These are phyloP conservation scores for Eimeria praecox DNA, from an alignment of 169 alveolate genomes.

Conservation along the genomic window DNA sequence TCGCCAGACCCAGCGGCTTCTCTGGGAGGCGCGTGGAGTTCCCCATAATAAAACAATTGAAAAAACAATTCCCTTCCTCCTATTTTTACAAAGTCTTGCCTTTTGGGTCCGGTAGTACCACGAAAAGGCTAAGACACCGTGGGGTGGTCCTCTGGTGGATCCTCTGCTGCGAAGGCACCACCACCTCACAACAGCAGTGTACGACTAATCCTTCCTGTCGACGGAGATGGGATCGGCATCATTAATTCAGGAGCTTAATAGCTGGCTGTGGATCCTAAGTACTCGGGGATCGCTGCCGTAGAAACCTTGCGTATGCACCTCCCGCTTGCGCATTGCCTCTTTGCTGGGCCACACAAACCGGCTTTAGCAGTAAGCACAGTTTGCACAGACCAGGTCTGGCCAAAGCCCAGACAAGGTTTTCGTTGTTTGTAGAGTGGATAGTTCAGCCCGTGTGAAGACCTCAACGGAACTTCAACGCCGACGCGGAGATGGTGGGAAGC, in stretches of 20 bases:
- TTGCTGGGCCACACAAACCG: background rate
- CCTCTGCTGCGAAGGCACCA: background rate
- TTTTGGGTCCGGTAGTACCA: background rate
- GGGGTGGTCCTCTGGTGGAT: constrained; percentile 13
- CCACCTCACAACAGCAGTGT: background rate
- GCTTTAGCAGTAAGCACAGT: background rate
- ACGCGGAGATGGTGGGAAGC: background rate
- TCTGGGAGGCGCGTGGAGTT: background rate
- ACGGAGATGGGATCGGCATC: background rate
- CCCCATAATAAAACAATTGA: background rate
- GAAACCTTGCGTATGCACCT: background rate
- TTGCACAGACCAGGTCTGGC: background rate
- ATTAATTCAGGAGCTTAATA: background rate
- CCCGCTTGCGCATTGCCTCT: background rate
- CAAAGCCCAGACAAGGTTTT: no score
- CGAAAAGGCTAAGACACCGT: constrained; percentile 11
- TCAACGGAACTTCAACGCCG: background rate
- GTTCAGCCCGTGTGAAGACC: background rate
- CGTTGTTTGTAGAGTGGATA: background rate
- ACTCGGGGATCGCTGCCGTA: background rate
- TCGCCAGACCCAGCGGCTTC: background rate
- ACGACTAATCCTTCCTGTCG: background rate
- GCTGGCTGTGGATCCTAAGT: background rate
- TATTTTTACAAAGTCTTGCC: background rate
- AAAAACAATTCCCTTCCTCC: background rate